phyloP scores from a whole-genome alignment of 306 rosid genomes.

The Styphnolobium japonicum region DNA sequence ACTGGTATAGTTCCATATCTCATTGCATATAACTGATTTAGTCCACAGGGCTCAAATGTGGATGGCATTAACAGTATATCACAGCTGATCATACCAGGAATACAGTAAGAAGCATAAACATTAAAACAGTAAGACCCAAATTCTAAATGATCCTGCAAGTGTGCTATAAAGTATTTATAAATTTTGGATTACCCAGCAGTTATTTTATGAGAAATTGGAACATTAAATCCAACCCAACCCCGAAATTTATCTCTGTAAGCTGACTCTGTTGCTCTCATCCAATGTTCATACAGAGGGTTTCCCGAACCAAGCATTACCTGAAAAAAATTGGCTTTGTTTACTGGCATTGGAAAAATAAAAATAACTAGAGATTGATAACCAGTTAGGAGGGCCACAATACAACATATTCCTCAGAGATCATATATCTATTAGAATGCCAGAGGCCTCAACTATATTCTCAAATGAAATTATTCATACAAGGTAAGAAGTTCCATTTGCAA shows the following conservation, averaged over 20 bases:
- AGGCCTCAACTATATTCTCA: background rate
- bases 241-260: slow-evolving; percentile 67
- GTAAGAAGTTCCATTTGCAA: background rate
- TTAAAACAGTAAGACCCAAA: slow-evolving; percentile 3
- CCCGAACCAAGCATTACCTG: slow-evolving; percentile 97
- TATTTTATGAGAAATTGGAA: slow-evolving; percentile 82
- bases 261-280: slow-evolving; percentile 85
- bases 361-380: background rate
- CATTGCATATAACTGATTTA: slow-evolving; percentile 90
- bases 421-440: slow-evolving; percentile 14
- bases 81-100: slow-evolving; percentile 54
- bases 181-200: slow-evolving; percentile 75
- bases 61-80: slow-evolving; percentile 93
- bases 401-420: slow-evolving; percentile 6
- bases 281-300: slow-evolving; percentile 54
- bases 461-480: slow-evolving; percentile 21
- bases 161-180: slow-evolving; percentile 42
- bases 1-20: slow-evolving; percentile 93
- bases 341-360: background rate
- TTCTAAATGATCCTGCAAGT: slow-evolving; percentile 38
- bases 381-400: background rate
- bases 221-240: slow-evolving; percentile 91
- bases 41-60: slow-evolving; percentile 86
- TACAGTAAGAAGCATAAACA: slow-evolving; percentile 24
- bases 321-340: slow-evolving; percentile 2